Evolutionary conservation across 140 eudicot genomes (phyloP), one percentile per base, ranked within the genome.

Genomic region (Bidens hawaiensis): DNA sequence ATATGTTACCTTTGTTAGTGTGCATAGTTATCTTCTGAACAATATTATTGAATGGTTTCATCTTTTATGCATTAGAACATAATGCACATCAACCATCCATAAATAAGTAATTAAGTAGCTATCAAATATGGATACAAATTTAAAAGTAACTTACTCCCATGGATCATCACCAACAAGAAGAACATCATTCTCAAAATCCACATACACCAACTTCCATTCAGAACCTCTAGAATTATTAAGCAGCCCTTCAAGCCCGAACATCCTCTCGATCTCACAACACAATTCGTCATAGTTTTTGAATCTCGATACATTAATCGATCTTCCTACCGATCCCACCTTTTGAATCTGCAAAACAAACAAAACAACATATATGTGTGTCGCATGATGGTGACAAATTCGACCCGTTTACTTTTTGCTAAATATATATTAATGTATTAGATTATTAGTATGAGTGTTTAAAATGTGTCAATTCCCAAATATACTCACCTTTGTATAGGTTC

Each of bases 111-210:
- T 1, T 17, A n/a, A n/a, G n/a, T n/a, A n/a, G n/a, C 9, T 48
- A 48, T 48, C 15, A 3, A 18, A 19, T 47, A 48, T 19, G 55
- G 4, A 1, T 9, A 1, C 21, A 19, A 15, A 18, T 10, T 47
- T 19, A 8, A 11, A 67, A n/a, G 21, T 13, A 38, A 81, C 97
- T 85, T 86, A 89, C 97, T 81, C 93, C 97, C 97, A 89, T 23
- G 97, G 97, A 76, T 89, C 97, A 72, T 89, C 97, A 22, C 97
- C 97, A 54, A 85, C 87, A 21, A 89, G 97, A 55, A 89, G 90
- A 57, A 89, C 89, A 16, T 89, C 97, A 33, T 80, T 85, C 74
- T 89, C 97, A 5, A 77, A 89, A 73, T 85, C 97, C 28, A 85
- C 95, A 68, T 89, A 89, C 9, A 89, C 97, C 68, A 89, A 72